Evolutionary conservation across 2,329 filamentous ascomycete species (phyloP), one percentile per base, ranked within the genome.

Genomic region (Rhynchosporium agropyri): DNA sequence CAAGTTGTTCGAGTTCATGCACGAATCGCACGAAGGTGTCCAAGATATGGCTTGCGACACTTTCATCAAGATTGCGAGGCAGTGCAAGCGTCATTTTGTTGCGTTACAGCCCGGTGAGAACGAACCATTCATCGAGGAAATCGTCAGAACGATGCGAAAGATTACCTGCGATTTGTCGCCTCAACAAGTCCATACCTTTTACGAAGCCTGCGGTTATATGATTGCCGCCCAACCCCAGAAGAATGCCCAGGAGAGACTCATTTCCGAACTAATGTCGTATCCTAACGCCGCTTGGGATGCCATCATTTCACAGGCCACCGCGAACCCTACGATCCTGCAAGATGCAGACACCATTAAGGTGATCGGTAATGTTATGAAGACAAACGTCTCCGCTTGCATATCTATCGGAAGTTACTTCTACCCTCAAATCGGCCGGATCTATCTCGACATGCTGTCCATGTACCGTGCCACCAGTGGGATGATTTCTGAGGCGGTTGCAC

Each of bases 11-110:
- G 95, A 99, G 79, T 99, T 99, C 75, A 99, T 99, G 95, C 95
- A 99, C 77, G 95, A 99, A 78, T 98, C 95, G 0, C 95, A 99
- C 74, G 95, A 99, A 81, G 95, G 92, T 81, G 95, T 99, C 31
- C 96, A 99, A 79, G 95, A 99, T 78, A 99, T 99, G 96, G 95
- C 95, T 73, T 99, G 95, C 76, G 96, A 99, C 78, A 99, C 95
- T 0, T 99, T 99, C 74, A 99, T 99, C 79, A 99, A 99, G 82
- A 99, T 99, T 75, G 96, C 95, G 31, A 94, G 96, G 76, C 96
- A 98, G 77, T 99, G 95, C 79, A 90, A 95, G 75, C 89, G 95
- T 62, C 96, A 99, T 77, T 99, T 99, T 75, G 95, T 99, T 66
- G 93, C 94, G 15, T 83, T 97, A 40, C 95, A 99, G 77, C 92